phyloP scores from a whole-genome alignment of 1,139 yeast species.

The Keqinozyma sinolaborantium region DNA sequence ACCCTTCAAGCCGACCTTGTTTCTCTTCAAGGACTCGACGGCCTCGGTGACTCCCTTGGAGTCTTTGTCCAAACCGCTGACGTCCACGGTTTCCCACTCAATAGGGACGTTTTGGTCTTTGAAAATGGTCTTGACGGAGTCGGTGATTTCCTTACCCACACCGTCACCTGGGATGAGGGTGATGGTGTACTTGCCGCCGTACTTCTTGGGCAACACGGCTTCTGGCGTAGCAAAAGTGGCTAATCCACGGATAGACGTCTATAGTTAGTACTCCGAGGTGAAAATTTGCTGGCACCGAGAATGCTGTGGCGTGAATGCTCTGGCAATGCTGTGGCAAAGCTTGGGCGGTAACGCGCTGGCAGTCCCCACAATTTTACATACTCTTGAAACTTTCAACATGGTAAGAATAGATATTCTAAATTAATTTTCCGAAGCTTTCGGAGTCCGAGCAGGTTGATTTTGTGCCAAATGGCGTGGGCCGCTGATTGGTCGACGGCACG shows the following conservation, averaged over 20 bases:
- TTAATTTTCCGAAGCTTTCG: conserved; percentile 5
- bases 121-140: conserved; percentile 88
- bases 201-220: conserved; percentile 77
- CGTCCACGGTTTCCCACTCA: conserved; percentile 90
- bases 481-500: conserved; percentile 3
- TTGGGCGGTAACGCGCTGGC: background rate
- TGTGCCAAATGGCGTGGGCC: conserved; percentile 1
- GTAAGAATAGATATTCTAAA: conserved; percentile 2
- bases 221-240: conserved; percentile 56
- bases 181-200: conserved; percentile 91
- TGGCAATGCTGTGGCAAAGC: background rate
- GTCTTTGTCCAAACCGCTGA: conserved; percentile 70
- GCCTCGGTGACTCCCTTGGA: conserved; percentile 70
- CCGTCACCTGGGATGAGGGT: conserved; percentile 97
- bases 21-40: conserved; percentile 87
- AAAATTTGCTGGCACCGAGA: background rate
- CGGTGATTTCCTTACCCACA: conserved; percentile 94
- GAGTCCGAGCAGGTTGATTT: conserved; percentile 5
- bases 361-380: conserved; percentile 4
- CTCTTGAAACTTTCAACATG: conserved; percentile 11
- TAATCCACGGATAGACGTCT: conserved; percentile 40
- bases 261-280: conserved; percentile 10
- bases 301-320: background rate
- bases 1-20: conserved; percentile 96
- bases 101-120: conserved; percentile 83